Evolutionary conservation across 75 land plant species (phyloP), one percentile per base, ranked within the genome.

Genomic region (Sequoia sempervirens): DNA sequence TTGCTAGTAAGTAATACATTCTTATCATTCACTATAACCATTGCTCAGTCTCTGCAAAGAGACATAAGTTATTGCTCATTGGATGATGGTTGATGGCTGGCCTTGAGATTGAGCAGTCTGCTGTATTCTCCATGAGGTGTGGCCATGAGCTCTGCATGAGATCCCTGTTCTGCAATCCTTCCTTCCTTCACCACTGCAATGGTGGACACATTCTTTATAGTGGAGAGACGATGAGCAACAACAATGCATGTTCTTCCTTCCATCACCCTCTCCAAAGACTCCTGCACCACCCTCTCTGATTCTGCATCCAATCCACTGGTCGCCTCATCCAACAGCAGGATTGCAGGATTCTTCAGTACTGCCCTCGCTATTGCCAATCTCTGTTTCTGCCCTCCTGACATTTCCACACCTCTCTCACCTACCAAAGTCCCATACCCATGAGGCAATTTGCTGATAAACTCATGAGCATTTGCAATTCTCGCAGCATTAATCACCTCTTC

Each of bases 401-500:
- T 9, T 9, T 76, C 46, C 10, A 76, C 79, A 10, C 79, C 79
- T 41, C 79, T 76, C 12, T 76, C 43, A 8, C 79, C 79, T 3
- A 26, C 43, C 11, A 36, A 41, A 23, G 79, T 76, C n/a, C n/a
- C 79, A 41, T 76, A 76, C 38, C 79, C 79, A 8, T 76, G 47
- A 8, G 26, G 46, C 79, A 76, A 40, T 2, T 40, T 40, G n/a
- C 79, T 76, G 17, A 80, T 80, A 87, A 95, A 95, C 52, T 86
- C 87, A 81, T 90, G 88, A 12, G 90, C 90, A 74, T 93, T 87
- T n/a, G 95, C 91, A 46, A 83, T 85, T 18, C 81, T 84, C 2
- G 95, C 91, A 81, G 97, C 95, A 3, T 85, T 92, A 80, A 86
- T 87, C 34, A 93, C 82, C 82, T 92, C 92, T 6, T 74, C 83